These are phyloP conservation scores for Coccomyxa subellipsoidea DNA, from an alignment of 163 green algal species.

Conservation along the genomic window DNA sequence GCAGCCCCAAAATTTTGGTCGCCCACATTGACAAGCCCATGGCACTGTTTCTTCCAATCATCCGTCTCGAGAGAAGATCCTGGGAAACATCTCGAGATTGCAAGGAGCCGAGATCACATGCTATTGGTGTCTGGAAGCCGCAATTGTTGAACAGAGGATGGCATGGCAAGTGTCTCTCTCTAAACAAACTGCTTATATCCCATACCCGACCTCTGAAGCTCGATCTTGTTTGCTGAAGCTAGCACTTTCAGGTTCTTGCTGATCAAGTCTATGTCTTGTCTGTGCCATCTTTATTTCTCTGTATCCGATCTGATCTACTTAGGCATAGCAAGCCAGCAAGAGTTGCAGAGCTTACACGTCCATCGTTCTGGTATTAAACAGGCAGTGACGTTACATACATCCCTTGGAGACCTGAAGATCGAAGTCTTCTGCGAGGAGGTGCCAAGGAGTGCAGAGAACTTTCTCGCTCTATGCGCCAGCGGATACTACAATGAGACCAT, in stretches of 20 bases:
- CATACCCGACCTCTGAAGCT: neutral
- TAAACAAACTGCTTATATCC: neutral
- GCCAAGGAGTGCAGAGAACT: conserved; percentile 82
- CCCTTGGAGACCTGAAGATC: conserved; percentile 89
- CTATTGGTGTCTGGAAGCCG: neutral
- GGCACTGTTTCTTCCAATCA: neutral
- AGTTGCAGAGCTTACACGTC: neutral
- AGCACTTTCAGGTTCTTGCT: too few species aligned
- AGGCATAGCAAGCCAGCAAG: too few species aligned
- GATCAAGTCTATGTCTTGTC: neutral
- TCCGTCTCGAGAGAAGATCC: too few species aligned
- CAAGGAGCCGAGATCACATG: too few species aligned
- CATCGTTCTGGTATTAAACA: conserved; percentile 18
- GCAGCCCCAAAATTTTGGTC: neutral
- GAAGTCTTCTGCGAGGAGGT: conserved; percentile 94
- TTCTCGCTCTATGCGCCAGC: conserved; percentile 86
- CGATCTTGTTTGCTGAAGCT: too few species aligned
- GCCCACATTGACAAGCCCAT: too few species aligned
- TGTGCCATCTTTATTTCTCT: neutral
- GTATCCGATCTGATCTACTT: too few species aligned
- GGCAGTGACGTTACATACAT: conserved; percentile 91
- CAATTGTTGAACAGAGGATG: neutral
- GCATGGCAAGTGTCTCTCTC: neutral
- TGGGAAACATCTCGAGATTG: too few species aligned
- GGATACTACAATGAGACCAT: conserved; percentile 88